Evolutionary conservation across 495 filamentous ascomycete species (phyloP).

Genomic region (Neurospora intermedia): DNA sequence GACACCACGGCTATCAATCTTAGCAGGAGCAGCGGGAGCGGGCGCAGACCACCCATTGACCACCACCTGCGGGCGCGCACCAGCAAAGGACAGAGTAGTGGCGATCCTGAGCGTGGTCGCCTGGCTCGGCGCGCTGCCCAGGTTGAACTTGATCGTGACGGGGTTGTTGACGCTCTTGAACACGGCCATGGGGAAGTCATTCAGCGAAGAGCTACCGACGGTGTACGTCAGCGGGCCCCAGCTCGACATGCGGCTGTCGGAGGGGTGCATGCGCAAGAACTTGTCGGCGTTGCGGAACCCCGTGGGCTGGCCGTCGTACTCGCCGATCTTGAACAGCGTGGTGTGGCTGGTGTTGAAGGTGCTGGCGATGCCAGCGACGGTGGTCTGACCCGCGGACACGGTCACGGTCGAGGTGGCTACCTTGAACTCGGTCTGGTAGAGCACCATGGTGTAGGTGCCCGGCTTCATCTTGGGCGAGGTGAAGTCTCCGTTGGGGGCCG

Average conservation of each 20-base stretch:
- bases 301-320: slow-evolving; percentile 52
- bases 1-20: slow-evolving; percentile 54
- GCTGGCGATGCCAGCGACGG: slow-evolving; percentile 42
- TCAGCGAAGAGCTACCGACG: slow-evolving; percentile 38
- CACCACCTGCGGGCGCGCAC: slow-evolving; percentile 36
- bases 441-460: slow-evolving; percentile 55
- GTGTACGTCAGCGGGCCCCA: slow-evolving; percentile 52
- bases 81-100: slow-evolving; percentile 52
- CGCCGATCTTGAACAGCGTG: slow-evolving; percentile 53
- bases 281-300: slow-evolving; percentile 57
- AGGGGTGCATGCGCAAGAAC: slow-evolving; percentile 56
- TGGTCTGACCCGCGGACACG: slow-evolving; percentile 43
- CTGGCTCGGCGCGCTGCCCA: slow-evolving; percentile 37
- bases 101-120: slow-evolving; percentile 49
- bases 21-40: slow-evolving; percentile 44
- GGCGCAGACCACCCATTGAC: slow-evolving; percentile 42
- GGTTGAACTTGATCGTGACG: slow-evolving; percentile 50
- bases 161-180: slow-evolving; percentile 53
- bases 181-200: slow-evolving; percentile 54
- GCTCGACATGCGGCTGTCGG: slow-evolving; percentile 47
- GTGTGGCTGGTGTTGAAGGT: slow-evolving; percentile 27
- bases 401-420: slow-evolving; percentile 43
- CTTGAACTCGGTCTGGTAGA: slow-evolving; percentile 53
- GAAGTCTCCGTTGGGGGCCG: slow-evolving; percentile 41
- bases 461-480: slow-evolving; percentile 57